Conservation (phyloP, 305 asterid species). For the Ajuga reptans region DNA sequence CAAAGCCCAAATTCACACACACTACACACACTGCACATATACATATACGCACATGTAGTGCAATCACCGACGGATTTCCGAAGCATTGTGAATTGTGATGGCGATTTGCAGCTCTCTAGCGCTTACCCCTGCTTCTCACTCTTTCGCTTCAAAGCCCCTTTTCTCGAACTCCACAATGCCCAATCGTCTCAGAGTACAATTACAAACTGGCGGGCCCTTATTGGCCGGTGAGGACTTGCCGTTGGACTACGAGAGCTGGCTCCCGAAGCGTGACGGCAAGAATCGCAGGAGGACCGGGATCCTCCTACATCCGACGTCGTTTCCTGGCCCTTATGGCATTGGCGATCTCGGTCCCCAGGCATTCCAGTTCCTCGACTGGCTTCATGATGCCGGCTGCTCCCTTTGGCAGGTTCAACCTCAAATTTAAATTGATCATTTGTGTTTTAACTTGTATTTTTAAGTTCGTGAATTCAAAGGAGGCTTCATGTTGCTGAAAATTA, state of each 20-base stretch:
- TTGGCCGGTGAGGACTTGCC: slow-evolving; percentile 76
- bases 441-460: not conserved
- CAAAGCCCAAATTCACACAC: not conserved
- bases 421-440: not conserved
- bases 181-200: slow-evolving; percentile 19
- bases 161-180: slow-evolving; percentile 1
- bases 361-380: slow-evolving; percentile 80
- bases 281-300: slow-evolving; percentile 75
- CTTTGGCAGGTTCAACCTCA: slow-evolving; percentile 74
- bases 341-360: slow-evolving; percentile 90
- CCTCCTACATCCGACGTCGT: slow-evolving; percentile 90
- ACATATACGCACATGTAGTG: not conserved
- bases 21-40: too few species aligned
- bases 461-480: not conserved
- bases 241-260: slow-evolving; percentile 55
- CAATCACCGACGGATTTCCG: not conserved
- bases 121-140: slow-evolving; percentile 25
- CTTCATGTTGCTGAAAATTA: not conserved
- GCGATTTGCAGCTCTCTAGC: slow-evolving; percentile 27
- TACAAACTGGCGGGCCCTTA: slow-evolving; percentile 26
- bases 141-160: slow-evolving; percentile 22
- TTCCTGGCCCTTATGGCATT: slow-evolving; percentile 85
- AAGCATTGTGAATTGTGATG: slow-evolving; percentile 23
- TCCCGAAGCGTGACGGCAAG: slow-evolving; percentile 39
- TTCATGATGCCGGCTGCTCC: slow-evolving; percentile 85